Conservation (phyloP, 1,284 basidiomycete species). For the Anthracocystis setariae region DNA sequence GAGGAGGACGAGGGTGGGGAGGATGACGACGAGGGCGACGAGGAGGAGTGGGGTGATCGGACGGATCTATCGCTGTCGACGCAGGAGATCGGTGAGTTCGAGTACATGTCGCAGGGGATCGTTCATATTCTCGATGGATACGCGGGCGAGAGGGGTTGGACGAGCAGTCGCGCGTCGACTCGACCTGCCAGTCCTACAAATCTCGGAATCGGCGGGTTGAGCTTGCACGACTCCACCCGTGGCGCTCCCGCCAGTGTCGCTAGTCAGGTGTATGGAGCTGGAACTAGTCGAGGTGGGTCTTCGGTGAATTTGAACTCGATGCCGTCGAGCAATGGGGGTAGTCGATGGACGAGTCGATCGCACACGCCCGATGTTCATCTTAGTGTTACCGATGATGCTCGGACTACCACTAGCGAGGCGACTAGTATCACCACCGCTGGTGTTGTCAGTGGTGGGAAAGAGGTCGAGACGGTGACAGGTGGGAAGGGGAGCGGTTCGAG, state of each 20-base stretch:
- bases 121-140: constrained; percentile 60
- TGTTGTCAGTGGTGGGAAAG: too few relatives aligned
- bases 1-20: constrained; percentile 33
- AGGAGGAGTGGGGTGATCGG: constrained; percentile 34
- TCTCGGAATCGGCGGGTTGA: constrained; percentile 33
- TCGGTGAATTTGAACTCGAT: constrained; percentile 16
- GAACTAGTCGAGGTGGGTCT: constrained; percentile 22
- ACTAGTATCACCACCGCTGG: constrained; percentile 10
- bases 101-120: constrained; percentile 54
- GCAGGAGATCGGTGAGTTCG: constrained; percentile 61
- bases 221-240: constrained; percentile 20
- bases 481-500: background rate
- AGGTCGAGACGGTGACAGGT: background rate
- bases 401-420: constrained; percentile 10
- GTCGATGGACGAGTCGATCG: constrained; percentile 44
- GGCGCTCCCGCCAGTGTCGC: constrained; percentile 3
- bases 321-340: constrained; percentile 36
- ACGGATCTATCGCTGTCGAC: constrained; percentile 53
- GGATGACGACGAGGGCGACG: constrained; percentile 22
- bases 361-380: constrained; percentile 36
- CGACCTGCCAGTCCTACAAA: constrained; percentile 35
- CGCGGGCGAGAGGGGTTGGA: constrained; percentile 46
- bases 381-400: background rate
- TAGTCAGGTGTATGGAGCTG: constrained; percentile 19
- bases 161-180: constrained; percentile 37